phyloP scores from a whole-genome alignment of 306 rosid species.

The Trichosanthes cucumerina region DNA sequence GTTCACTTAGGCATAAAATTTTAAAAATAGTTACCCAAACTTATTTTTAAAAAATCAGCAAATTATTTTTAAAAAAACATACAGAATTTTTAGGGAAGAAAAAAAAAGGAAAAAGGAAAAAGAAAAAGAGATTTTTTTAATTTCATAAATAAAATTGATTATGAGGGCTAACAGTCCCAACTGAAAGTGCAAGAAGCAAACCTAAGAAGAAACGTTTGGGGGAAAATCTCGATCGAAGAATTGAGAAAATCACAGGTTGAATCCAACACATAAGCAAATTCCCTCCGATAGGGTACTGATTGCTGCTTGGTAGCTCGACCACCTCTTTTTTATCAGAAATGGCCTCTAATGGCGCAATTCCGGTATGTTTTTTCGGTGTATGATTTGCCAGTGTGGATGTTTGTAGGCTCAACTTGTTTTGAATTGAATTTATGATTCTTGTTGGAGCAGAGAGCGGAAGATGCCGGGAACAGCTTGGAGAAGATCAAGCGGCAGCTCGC shows the following conservation, averaged over 20 bases:
- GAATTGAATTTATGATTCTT: constrained; percentile 9
- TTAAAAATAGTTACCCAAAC: no score
- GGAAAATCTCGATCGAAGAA: constrained; percentile 4
- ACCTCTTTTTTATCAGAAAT: constrained; percentile 29
- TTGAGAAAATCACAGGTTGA: background rate
- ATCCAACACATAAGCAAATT: background rate
- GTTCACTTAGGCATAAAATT: no score
- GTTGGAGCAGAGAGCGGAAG: constrained; percentile 48
- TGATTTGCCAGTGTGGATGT: background rate
- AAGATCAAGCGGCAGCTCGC: constrained; percentile 96
- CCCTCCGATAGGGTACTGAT: background rate
- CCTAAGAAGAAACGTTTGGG: background rate
- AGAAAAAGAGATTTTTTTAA: background rate
- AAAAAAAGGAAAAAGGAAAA: background rate
- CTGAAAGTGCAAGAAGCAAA: background rate
- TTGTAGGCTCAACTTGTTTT: background rate
- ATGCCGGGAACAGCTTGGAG: constrained; percentile 80
- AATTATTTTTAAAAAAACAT: background rate
- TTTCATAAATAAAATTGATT: background rate
- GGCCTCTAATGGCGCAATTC: constrained; percentile 66
- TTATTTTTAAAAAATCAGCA: no score
- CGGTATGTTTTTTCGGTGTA: constrained; percentile 29
- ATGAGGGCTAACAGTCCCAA: background rate
- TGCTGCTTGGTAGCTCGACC: background rate
- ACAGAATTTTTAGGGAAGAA: background rate